Percentiles rank a stretch among this genome's conserved stretches.
Evolutionary conservation across 108 stramenopile genomes (phyloP).

Genomic region (Pseudonitzschia multistriata): DNA sequence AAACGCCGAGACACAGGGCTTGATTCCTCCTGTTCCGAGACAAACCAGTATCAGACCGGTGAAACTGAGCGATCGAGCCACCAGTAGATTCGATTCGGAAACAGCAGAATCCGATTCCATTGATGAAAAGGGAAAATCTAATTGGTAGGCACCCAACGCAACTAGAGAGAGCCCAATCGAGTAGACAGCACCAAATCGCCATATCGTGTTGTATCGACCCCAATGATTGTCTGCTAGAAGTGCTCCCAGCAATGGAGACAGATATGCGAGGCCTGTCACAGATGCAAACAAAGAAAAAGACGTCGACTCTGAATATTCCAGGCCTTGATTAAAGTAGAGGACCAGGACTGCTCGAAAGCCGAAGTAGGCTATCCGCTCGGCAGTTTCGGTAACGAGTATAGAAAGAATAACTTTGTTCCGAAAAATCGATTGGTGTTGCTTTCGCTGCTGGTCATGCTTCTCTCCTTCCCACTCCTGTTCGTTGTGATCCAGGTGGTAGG

Average conservation of each 20-base stretch:
- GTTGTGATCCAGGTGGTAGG: no score
- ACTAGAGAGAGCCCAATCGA: conserved; percentile 41
- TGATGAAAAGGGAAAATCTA: background rate
- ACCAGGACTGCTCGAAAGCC: conserved; percentile 60
- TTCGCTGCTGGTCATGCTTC: no score
- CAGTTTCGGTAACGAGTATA: conserved; percentile 53
- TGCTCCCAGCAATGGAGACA: conserved; percentile 57
- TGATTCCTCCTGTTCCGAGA: conserved; percentile 77
- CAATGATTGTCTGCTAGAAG: conserved; percentile 46
- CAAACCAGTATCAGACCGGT: conserved; percentile 53
- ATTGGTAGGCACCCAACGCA: conserved; percentile 30
- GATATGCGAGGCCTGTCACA: conserved; percentile 42
- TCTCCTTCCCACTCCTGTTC: no score
- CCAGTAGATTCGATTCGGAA: background rate
- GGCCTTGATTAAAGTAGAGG: conserved; percentile 45
- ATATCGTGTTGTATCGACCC: conserved; percentile 62
- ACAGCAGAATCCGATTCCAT: background rate
- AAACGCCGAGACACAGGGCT: conserved; percentile 71
- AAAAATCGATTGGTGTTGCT: conserved; percentile 13
- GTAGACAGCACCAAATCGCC: conserved; percentile 49
- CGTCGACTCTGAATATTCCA: conserved; percentile 40
- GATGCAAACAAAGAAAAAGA: conserved; percentile 42
- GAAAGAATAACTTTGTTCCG: conserved; percentile 32
- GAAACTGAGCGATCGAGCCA: conserved; percentile 27
- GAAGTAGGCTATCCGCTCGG: conserved; percentile 65